A percentile compares a stretch with the other conserved stretches of the same genome.
Evolutionary conservation across 2,329 filamentous ascomycete genomes (phyloP).

Genomic region (Neofusicoccum sp.): DNA sequence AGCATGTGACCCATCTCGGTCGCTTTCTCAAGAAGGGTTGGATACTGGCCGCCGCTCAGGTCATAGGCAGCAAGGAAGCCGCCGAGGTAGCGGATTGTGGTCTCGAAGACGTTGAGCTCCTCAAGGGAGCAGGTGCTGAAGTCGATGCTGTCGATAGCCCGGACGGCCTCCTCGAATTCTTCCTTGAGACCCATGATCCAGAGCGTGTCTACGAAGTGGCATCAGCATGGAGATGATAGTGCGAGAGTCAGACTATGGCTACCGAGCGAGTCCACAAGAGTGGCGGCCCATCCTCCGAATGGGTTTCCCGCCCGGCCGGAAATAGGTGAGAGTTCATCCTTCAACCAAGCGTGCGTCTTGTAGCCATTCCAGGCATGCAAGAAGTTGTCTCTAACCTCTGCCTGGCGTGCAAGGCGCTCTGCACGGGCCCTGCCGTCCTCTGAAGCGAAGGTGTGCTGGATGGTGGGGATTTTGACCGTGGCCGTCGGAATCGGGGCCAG

Average conservation of each 20-base stretch:
- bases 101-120: constrained; percentile 55
- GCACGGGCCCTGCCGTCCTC: constrained; percentile 35
- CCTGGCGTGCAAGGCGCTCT: constrained; percentile 36
- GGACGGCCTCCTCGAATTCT: constrained; percentile 51
- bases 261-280: constrained; percentile 44
- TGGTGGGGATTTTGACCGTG: constrained; percentile 38
- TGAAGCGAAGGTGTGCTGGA: constrained; percentile 44
- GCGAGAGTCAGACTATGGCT: neutral
- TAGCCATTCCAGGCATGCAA: constrained; percentile 49
- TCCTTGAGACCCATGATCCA: constrained; percentile 53
- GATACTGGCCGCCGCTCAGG: constrained; percentile 34
- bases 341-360: constrained; percentile 47
- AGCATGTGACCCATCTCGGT: constrained; percentile 47
- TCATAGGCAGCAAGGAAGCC: constrained; percentile 43
- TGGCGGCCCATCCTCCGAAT: constrained; percentile 54
- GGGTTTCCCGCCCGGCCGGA: constrained; percentile 41
- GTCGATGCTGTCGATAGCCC: constrained; percentile 48
- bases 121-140: constrained; percentile 43
- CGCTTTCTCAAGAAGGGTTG: constrained; percentile 39
- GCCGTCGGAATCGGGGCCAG: constrained; percentile 42
- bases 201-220: constrained; percentile 43
- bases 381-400: constrained; percentile 46
- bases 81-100: constrained; percentile 48
- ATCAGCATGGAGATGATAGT: neutral
- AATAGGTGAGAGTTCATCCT: constrained; percentile 50